Base-by-base conservation (phyloP, 495 filamentous ascomycete genomes). In the Geoglossum glabrum region DNA sequence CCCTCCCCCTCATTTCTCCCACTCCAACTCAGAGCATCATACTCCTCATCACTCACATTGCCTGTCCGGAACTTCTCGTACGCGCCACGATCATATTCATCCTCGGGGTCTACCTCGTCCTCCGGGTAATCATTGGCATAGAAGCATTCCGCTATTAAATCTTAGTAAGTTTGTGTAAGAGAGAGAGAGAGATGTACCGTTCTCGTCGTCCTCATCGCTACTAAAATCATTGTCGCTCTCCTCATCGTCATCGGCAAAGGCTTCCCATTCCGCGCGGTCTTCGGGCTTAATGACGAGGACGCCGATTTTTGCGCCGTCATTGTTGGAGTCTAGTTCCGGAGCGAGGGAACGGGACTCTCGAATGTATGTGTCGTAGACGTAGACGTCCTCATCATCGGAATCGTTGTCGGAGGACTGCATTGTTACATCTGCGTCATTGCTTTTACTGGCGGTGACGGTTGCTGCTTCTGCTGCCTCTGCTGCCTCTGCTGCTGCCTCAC, bases 71-170 rank as follows among this genome's bases (percentile, higher is more conserved):
- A 77, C 17, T 15, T 23, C 27, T 73, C 68, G 56, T 79, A 77
- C 25, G 75, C 66, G 17, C 71, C 69, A 45, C 72, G 67, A 52
- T 74, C 76, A 30, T 69, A 70, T 57, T 83, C 79, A 55, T 82
- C 79, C 26, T 77, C 74, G 25, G 71, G 74, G 11, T 71, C 75
- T 6, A 81, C 62, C 56, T 84, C 81, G 54, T 84, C 80, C 54
- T 84, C 81, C 0, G 81, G 81, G 60, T 84, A 84, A 59, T 84
- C 81, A 59, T 81, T 81, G 56, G 74, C 79, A 51, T 81, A 79
- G 63, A 76, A 79, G 60, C 80, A 76, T 62, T 84, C 81, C 17
- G 80, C 80, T 78, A 65, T 60, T 43, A n/a, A 51, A 40, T 43
- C n/a, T 56, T 66, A 57, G 51, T 67, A 55, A 43, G 59, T 1